Conservation (phyloP, 768 basidiomycete genomes). For the Melanogaster broomeanus region DNA sequence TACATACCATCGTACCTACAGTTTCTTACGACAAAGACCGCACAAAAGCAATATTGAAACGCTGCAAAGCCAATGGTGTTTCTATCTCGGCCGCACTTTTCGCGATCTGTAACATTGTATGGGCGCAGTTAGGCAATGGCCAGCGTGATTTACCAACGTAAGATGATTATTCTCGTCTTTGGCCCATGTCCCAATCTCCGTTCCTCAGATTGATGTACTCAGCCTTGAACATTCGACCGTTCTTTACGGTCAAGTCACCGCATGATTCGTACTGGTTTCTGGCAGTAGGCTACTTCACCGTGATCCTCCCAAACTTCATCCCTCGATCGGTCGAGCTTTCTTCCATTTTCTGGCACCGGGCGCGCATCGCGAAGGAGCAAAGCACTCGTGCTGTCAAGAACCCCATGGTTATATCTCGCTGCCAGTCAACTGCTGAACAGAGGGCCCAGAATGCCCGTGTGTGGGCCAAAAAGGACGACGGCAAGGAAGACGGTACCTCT, state of each 20-base stretch:
- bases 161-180: constrained; percentile 17
- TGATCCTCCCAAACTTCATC: constrained; percentile 74
- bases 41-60: constrained; percentile 64
- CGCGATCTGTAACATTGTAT: constrained; percentile 74
- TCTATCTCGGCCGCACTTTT: constrained; percentile 78
- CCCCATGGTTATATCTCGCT: constrained; percentile 60
- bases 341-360: constrained; percentile 73
- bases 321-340: constrained; percentile 44
- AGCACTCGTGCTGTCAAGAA: constrained; percentile 65
- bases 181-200: not conserved
- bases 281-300: constrained; percentile 80
- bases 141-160: constrained; percentile 55
- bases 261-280: constrained; percentile 79
- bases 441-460: constrained; percentile 58
- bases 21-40: constrained; percentile 53
- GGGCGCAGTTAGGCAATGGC: constrained; percentile 52
- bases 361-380: constrained; percentile 66
- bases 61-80: constrained; percentile 70
- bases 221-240: constrained; percentile 76
- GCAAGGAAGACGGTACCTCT: constrained; percentile 48
- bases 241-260: constrained; percentile 44
- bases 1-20: constrained; percentile 72
- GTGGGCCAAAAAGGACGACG: constrained; percentile 80
- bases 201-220: constrained; percentile 76
- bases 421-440: constrained; percentile 63